Conservation (phyloP, 768 basidiomycete genomes). For the Holtermanniella nyarrowii region DNA sequence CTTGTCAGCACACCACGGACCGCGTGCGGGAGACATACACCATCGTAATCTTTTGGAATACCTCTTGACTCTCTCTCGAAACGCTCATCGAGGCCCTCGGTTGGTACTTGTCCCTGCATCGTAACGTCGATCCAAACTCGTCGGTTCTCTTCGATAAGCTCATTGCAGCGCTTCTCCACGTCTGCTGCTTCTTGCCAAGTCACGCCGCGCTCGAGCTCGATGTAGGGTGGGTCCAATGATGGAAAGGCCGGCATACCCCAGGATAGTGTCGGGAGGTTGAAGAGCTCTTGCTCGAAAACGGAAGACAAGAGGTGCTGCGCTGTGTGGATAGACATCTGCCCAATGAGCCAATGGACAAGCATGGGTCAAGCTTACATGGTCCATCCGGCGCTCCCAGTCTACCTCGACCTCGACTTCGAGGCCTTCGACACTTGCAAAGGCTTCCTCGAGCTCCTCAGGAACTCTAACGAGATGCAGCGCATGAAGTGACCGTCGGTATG, state of each 20-base stretch:
- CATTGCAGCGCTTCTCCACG: conserved; percentile 31
- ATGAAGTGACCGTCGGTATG: conserved; percentile 24
- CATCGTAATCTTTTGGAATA: conserved; percentile 38
- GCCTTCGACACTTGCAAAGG: conserved; percentile 6
- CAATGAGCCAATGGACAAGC: background rate
- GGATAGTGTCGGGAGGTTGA: conserved; percentile 29
- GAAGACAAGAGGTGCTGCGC: conserved; percentile 40
- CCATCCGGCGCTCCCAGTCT: conserved; percentile 36
- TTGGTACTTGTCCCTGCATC: conserved; percentile 16
- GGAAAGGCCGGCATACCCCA: conserved; percentile 36
- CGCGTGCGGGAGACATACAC: conserved; percentile 17
- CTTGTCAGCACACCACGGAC: background rate
- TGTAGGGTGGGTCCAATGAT: conserved; percentile 33
- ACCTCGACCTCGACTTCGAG: conserved; percentile 28
- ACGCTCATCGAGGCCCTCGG: conserved; percentile 9
- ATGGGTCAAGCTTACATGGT: conserved; percentile 26
- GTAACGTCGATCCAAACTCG: conserved; percentile 36
- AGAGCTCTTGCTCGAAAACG: conserved; percentile 20
- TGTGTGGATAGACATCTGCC: conserved; percentile 37
- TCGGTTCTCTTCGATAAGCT: conserved; percentile 20
- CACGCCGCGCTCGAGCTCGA: conserved; percentile 32
- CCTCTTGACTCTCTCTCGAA: conserved; percentile 26
- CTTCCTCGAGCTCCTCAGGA: conserved; percentile 4
- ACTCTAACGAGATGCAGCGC: conserved; percentile 33
- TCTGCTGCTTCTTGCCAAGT: conserved; percentile 27